Percentiles rank a stretch among this genome's conserved stretches.
phyloP scores from a whole-genome alignment of 2,329 filamentous ascomycete genomes.

The Pestalotiopsis sp. region DNA sequence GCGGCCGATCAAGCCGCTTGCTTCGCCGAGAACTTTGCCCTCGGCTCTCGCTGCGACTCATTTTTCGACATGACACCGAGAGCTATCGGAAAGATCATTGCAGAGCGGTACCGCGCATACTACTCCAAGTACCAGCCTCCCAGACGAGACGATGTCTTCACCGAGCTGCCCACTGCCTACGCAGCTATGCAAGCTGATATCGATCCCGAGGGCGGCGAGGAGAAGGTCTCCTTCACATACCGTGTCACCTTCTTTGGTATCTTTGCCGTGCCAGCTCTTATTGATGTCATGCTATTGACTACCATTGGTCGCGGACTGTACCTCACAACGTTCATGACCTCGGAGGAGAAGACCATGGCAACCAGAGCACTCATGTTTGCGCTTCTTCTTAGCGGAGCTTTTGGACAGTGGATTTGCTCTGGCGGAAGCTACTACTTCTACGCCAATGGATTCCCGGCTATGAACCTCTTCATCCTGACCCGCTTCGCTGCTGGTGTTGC shows the following conservation, averaged over 20 bases:
- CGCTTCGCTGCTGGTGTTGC: constrained; percentile 6
- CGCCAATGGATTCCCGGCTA: constrained; percentile 9
- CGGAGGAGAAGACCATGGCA: constrained; percentile 8
- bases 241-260: constrained; percentile 9
- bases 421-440: constrained; percentile 11
- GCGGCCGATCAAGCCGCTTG: constrained; percentile 7
- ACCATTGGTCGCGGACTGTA: constrained; percentile 7
- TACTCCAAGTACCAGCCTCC: constrained; percentile 8
- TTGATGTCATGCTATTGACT: constrained; percentile 6
- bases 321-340: constrained; percentile 5
- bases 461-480: constrained; percentile 9
- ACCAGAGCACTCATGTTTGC: constrained; percentile 8
- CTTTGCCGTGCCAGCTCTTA: constrained; percentile 7
- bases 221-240: constrained; percentile 2
- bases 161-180: constrained; percentile 4
- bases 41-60: constrained; percentile 5
- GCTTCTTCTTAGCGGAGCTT: neutral
- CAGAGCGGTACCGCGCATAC: constrained; percentile 2
- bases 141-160: neutral
- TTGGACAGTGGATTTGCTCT: constrained; percentile 5
- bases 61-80: constrained; percentile 6
- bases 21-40: constrained; percentile 10
- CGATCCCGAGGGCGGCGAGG: neutral
- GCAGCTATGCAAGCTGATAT: constrained; percentile 7
- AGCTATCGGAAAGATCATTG: neutral